Evolutionary conservation across 106 monocot species (phyloP).

Genomic region (Platanthera zijinensis): DNA sequence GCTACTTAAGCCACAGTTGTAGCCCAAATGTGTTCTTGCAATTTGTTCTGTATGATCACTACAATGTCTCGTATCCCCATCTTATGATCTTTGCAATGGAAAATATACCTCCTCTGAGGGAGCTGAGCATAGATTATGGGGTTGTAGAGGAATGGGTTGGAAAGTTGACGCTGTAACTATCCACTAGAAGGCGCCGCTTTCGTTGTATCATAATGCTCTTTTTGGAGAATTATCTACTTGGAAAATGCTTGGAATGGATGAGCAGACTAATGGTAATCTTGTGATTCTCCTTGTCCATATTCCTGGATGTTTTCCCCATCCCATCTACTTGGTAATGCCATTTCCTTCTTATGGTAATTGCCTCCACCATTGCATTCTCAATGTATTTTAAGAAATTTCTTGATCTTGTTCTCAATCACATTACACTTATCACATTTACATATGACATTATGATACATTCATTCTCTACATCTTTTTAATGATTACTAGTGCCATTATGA

Average conservation of each 20-base stretch:
- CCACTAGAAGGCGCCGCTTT: not conserved
- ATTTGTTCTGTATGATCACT: constrained; percentile 82
- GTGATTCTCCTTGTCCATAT: not conserved
- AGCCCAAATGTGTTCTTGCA: constrained; percentile 93
- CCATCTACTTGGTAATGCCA: not conserved
- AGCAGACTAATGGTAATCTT: constrained; percentile 3
- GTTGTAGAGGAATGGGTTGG: constrained; percentile 58
- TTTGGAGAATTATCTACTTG: constrained; percentile 2
- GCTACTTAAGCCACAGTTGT: constrained; percentile 83
- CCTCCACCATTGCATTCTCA: too few relatives aligned
- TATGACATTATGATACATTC: too few relatives aligned
- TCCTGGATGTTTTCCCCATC: not conserved
- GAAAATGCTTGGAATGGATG: constrained; percentile 11
- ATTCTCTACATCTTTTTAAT: too few relatives aligned
- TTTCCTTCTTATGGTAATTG: too few relatives aligned
- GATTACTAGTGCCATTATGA: too few relatives aligned
- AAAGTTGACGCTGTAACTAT: constrained; percentile 34
- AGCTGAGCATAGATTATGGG: constrained; percentile 95
- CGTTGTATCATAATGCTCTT: constrained; percentile 6
- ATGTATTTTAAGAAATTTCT: too few relatives aligned
- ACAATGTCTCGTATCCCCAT: constrained; percentile 62
- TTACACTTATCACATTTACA: too few relatives aligned
- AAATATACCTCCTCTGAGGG: constrained; percentile 87
- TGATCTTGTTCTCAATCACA: too few relatives aligned
- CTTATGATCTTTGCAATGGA: constrained; percentile 91